Percentiles rank a stretch among this genome's conserved stretches.
Evolutionary conservation across 2,329 filamentous ascomycete species (phyloP).

Genomic region (Aspergillus tamarii): DNA sequence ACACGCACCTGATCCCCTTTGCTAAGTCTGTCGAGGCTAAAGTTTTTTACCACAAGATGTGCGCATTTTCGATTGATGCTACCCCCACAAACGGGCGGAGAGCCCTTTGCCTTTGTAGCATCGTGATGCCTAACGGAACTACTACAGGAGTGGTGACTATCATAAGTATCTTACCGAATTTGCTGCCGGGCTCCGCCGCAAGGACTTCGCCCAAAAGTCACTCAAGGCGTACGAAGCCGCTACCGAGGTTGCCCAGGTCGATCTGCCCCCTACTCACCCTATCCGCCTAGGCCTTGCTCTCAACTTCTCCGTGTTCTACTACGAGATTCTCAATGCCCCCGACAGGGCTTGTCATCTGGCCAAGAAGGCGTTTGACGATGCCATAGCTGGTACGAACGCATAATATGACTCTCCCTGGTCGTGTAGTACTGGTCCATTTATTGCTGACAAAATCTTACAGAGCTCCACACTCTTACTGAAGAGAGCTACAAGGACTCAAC

Average conservation of each 20-base stretch:
- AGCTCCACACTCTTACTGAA: slow-evolving; percentile 96
- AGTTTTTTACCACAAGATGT: slow-evolving; percentile 99
- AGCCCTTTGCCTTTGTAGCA: slow-evolving; percentile 50
- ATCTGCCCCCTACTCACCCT: slow-evolving; percentile 95
- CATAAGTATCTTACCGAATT: slow-evolving; percentile 99
- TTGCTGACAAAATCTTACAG: too few species aligned
- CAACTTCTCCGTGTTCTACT: slow-evolving; percentile 99
- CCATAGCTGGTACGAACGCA: slow-evolving; percentile 68
- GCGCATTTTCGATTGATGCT: too few species aligned
- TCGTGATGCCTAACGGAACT: too few species aligned
- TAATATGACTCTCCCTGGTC: too few species aligned
- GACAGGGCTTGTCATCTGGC: slow-evolving; percentile 97
- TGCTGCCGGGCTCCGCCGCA: slow-evolving; percentile 90
- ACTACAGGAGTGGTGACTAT: slow-evolving; percentile 93
- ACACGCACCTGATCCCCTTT: slow-evolving; percentile 91
- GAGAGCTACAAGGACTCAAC: slow-evolving; percentile 99
- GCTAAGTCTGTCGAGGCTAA: slow-evolving; percentile 97
- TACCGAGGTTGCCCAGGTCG: slow-evolving; percentile 96
- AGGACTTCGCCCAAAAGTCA: slow-evolving; percentile 78
- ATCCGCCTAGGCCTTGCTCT: slow-evolving; percentile 96
- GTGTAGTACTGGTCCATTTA: too few species aligned
- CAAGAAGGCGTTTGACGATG: slow-evolving; percentile 98
- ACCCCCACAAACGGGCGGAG: slow-evolving; percentile 21
- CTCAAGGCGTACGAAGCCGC: slow-evolving; percentile 97
- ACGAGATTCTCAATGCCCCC: slow-evolving; percentile 97